Evolutionary conservation across 345 rosid genomes (phyloP).

Genomic region (Hypericum androsaemum): DNA sequence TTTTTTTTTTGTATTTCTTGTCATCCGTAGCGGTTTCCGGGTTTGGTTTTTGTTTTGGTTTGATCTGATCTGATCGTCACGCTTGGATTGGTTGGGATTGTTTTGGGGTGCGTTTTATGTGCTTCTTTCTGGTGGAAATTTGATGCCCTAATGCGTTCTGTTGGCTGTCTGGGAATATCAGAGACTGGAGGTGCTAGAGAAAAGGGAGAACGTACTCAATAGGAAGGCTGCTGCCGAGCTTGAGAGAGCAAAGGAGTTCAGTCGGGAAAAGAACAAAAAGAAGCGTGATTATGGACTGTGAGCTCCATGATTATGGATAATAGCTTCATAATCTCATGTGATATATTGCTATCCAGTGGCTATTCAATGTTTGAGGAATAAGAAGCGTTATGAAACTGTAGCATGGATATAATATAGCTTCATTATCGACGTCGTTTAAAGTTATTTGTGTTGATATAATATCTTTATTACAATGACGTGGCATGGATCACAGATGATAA

Average conservation of each 20-base stretch:
- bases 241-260: slow-evolving; percentile 54
- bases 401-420: no score
- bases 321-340: slow-evolving; percentile 1
- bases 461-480: not conserved
- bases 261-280: slow-evolving; percentile 55
- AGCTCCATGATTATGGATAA: not conserved
- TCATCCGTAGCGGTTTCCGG: no score
- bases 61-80: no score
- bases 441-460: not conserved
- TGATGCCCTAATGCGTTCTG: no score
- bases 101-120: no score
- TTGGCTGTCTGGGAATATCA: no score
- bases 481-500: slow-evolving; percentile 47
- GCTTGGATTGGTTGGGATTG: no score
- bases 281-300: slow-evolving; percentile 29
- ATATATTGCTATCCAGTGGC: slow-evolving; percentile 48
- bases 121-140: no score
- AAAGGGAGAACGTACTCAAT: slow-evolving; percentile 70
- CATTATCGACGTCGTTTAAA: not conserved
- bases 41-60: no score
- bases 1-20: no score
- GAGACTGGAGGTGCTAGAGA: slow-evolving; percentile 94
- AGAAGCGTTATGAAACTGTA: slow-evolving; percentile 80
- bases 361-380: slow-evolving; percentile 81
- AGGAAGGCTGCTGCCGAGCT: slow-evolving; percentile 68